A percentile compares a stretch with the other conserved stretches of the same genome.
Evolutionary conservation across 495 filamentous ascomycete genomes (phyloP).

Genomic region (Aspergillus nanangensis): DNA sequence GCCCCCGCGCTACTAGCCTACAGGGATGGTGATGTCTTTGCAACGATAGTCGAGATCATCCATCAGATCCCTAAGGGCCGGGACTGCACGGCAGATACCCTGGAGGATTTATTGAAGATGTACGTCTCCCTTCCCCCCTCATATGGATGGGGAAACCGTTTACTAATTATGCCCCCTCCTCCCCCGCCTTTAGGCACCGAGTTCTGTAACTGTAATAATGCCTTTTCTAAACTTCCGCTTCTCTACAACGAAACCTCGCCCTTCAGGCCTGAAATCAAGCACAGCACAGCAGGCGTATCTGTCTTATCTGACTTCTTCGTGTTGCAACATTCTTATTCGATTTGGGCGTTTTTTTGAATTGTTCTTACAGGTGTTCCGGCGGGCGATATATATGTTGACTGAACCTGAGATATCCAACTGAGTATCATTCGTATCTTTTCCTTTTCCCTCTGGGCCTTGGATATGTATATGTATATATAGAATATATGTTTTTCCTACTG

Average conservation of each 20-base stretch:
- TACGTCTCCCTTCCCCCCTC: conserved; percentile 27
- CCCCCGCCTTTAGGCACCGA: not conserved
- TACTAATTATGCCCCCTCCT: not conserved
- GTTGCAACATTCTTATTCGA: not conserved
- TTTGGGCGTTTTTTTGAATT: too few relatives aligned
- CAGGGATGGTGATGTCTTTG: conserved; percentile 82
- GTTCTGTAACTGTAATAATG: not conserved
- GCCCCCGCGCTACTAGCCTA: conserved; percentile 90
- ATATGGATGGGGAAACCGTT: too few relatives aligned
- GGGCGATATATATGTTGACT: conserved; percentile 4
- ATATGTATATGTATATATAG: not conserved
- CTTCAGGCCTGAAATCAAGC: too few relatives aligned
- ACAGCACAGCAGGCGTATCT: too few relatives aligned
- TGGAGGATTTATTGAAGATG: conserved; percentile 60
- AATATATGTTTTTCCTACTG: not conserved
- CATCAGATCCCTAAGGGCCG: conserved; percentile 73
- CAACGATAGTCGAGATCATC: conserved; percentile 80
- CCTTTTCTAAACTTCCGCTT: too few relatives aligned
- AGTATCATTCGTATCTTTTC: conserved; percentile 10
- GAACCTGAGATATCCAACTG: conserved; percentile 29
- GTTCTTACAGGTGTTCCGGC: conserved; percentile 5
- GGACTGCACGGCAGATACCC: conserved; percentile 51
- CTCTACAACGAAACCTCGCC: too few relatives aligned
- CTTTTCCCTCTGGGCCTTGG: not conserved
- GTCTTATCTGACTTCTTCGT: too few relatives aligned